Conservation (phyloP, 345 rosid genomes). For the Litchi chinensis region DNA sequence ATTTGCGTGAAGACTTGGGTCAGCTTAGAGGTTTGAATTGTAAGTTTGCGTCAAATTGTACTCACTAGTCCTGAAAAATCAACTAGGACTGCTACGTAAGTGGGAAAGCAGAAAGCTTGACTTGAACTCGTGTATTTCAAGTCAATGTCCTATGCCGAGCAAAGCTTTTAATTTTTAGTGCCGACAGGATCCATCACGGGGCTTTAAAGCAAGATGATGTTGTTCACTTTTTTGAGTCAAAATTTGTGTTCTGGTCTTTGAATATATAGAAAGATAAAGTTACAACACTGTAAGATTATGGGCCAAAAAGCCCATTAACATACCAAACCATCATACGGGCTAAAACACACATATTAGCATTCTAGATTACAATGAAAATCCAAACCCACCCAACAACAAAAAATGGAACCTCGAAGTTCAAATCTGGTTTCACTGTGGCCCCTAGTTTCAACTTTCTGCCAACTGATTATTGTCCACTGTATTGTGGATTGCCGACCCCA, state of each 20-base stretch:
- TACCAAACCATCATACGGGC: neutral
- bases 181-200: neutral
- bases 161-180: no score
- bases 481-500: neutral
- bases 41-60: neutral
- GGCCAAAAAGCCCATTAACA: neutral
- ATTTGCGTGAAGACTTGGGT: neutral
- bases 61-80: neutral
- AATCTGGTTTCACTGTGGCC: neutral
- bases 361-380: no score
- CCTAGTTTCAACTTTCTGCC: neutral
- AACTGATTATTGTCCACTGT: neutral
- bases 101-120: neutral
- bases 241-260: neutral
- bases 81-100: no score
- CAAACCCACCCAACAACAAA: neutral
- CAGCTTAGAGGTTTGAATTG: neutral
- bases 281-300: neutral
- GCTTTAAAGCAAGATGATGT: neutral
- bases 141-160: neutral
- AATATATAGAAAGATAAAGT: no score
- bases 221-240: neutral
- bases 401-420: no score
- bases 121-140: neutral
- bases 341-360: neutral